Base-by-base conservation (phyloP, 768 basidiomycete species). In the Russula lepida region DNA sequence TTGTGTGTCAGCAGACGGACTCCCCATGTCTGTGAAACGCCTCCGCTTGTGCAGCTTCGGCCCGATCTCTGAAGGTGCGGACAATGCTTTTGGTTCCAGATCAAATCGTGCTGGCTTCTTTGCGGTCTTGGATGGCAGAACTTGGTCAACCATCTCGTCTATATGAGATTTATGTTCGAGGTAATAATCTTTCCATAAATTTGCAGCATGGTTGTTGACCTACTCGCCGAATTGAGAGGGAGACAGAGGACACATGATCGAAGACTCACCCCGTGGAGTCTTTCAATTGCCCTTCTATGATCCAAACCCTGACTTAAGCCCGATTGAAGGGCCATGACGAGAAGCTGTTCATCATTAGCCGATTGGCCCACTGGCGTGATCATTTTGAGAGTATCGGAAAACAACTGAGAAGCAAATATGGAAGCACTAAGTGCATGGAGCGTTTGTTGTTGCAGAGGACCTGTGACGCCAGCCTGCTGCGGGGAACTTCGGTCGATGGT, bases 141-240 rank as follows among this genome's bases (percentile, higher is more conserved):
- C 30, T 23, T 55, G 62, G 23, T 41, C 47, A 21, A 73, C 69
- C 13, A 70, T 67, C 30, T 73, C 71, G 67, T 88, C 83, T 37
- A 89, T 73, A 44, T 82, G 80, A 54, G 78, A 76, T 60, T 81
- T 83, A 67, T 89, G 78, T 59, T 88, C 86, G 17, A 90, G 77
- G 66, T 86, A 90, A 68, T 88, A 88, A 66, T 90, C 88, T 68
- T 89, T 89, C 88, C 88, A 90, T 25, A 86, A 72, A 69, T 77
- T 83, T 39, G 85, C 79, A 12, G 74, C 70, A 41, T 80, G 78
- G 28, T 75, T 74, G 46, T 80, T 77, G 50, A 76, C 71, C 78
- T 79, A 35, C 13, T 33, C 43, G 19, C 41, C 41, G 41, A 13
- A 7, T 21, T 52, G 47, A 43, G 35, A 56, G 48, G 35, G 49